These are phyloP conservation scores for Fomitopsis pinicola DNA, from an alignment of 1,284 basidiomycete species.

Conservation along the genomic window DNA sequence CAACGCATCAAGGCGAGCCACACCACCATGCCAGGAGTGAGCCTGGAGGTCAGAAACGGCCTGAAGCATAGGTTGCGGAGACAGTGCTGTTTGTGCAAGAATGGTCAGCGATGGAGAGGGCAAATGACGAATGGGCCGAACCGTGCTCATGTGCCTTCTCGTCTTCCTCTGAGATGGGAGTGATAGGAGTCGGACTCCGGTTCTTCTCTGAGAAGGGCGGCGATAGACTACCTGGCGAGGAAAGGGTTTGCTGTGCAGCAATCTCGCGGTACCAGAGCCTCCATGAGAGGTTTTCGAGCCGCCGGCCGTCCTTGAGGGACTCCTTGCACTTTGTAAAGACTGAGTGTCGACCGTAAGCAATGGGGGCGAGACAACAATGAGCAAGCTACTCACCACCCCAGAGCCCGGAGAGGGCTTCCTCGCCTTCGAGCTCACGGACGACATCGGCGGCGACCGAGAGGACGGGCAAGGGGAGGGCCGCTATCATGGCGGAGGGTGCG, in stretches of 20 bases:
- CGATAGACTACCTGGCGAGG: constrained; percentile 29
- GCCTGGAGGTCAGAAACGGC: constrained; percentile 11
- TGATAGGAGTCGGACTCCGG: constrained; percentile 25
- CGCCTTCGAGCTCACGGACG: constrained; percentile 60
- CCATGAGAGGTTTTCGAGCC: constrained; percentile 86
- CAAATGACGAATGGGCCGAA: constrained; percentile 1
- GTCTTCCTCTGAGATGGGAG: constrained; percentile 30
- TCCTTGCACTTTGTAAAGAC: constrained; percentile 84
- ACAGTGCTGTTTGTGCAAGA: neutral
- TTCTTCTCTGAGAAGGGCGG: constrained; percentile 20
- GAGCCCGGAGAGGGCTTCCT: constrained; percentile 56
- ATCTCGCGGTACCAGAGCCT: constrained; percentile 77
- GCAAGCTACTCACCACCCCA: constrained; percentile 51
- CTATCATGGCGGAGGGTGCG: constrained; percentile 37
- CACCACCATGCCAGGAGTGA: constrained; percentile 26
- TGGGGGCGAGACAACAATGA: constrained; percentile 4
- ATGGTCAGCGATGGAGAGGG: neutral
- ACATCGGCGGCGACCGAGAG: constrained; percentile 60
- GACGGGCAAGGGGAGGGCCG: constrained; percentile 53
- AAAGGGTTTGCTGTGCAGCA: constrained; percentile 27
- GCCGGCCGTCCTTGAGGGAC: constrained; percentile 68
- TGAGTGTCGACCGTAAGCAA: constrained; percentile 26
- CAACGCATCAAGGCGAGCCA: constrained; percentile 15
- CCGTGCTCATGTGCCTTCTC: constrained; percentile 15
- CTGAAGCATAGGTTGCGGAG: neutral